Evolutionary conservation across 2,329 filamentous ascomycete species (phyloP).

Genomic region (Penicillium sp.): DNA sequence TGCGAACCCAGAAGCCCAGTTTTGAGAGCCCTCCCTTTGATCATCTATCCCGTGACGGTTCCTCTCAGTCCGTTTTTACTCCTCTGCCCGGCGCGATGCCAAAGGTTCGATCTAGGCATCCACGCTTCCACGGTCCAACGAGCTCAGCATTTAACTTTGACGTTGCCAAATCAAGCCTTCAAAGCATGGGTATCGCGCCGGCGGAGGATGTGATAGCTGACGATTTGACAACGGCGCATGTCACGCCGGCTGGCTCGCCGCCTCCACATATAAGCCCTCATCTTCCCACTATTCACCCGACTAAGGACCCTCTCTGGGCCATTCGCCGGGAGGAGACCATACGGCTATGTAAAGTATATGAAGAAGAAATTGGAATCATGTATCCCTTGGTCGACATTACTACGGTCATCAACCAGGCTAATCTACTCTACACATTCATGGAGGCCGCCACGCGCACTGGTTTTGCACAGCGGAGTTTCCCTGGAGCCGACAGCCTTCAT

Average conservation of each 20-base stretch:
- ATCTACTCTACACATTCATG: slow-evolving; percentile 69
- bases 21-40: slow-evolving; percentile 38
- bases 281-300: slow-evolving; percentile 42
- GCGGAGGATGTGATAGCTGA: slow-evolving; percentile 63
- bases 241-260: slow-evolving; percentile 51
- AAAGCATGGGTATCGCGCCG: slow-evolving; percentile 82
- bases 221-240: slow-evolving; percentile 52
- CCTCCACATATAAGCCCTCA: slow-evolving; percentile 36
- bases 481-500: slow-evolving; percentile 59
- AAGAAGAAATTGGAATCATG: slow-evolving; percentile 90
- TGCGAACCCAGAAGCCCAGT: slow-evolving; percentile 53
- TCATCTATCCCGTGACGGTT: slow-evolving; percentile 38
- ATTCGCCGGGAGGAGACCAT: slow-evolving; percentile 77
- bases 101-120: slow-evolving; percentile 55
- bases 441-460: slow-evolving; percentile 64
- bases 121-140: slow-evolving; percentile 78
- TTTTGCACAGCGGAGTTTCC: slow-evolving; percentile 54
- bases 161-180: slow-evolving; percentile 80
- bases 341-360: slow-evolving; percentile 74
- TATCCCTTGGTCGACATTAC: slow-evolving; percentile 82
- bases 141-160: slow-evolving; percentile 83
- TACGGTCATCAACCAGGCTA: slow-evolving; percentile 68
- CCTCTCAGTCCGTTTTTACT: slow-evolving; percentile 41
- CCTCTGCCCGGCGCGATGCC: slow-evolving; percentile 44
- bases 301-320: slow-evolving; percentile 76